phyloP scores from a whole-genome alignment of 164 flowering plant species.

The Nymphaea colorata region DNA sequence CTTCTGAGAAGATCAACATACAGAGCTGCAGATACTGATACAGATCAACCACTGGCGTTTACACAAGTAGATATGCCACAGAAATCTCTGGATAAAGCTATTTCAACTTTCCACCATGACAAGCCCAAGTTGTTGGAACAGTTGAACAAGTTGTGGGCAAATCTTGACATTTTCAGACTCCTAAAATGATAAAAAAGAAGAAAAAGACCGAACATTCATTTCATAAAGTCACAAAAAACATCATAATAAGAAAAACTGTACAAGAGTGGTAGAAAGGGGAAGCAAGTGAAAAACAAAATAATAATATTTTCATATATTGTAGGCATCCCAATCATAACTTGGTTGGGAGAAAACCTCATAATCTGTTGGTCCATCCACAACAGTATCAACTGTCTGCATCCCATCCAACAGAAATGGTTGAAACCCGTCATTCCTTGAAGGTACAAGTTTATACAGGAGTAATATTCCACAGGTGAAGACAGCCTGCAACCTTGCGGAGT shows the following conservation, averaged over 20 bases:
- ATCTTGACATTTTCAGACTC: no score
- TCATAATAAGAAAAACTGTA: background rate
- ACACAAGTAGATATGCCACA: no score
- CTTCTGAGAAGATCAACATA: no score
- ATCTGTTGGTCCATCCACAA: constrained; percentile 73
- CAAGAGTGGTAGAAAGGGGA: background rate
- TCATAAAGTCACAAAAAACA: no score
- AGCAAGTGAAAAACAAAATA: background rate
- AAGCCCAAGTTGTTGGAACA: no score
- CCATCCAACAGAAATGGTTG: constrained; percentile 68
- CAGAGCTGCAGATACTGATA: no score
- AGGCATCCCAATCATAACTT: constrained; percentile 86
- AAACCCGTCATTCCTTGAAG: constrained; percentile 51
- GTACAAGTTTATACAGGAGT: constrained; percentile 71
- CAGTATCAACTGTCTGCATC: constrained; percentile 57
- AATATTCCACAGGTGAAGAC: constrained; percentile 75
- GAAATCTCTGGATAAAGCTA: no score
- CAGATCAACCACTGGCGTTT: no score
- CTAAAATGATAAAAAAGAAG: no score
- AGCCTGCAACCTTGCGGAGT: constrained; percentile 87
- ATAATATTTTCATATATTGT: constrained; percentile 25
- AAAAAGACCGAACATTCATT: no score
- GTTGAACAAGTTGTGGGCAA: no score
- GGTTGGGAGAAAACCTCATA: constrained; percentile 87
- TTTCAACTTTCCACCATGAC: no score